Conservation (phyloP, 176 grass and related monocot genomes). For the Cymbopogon citratus region DNA sequence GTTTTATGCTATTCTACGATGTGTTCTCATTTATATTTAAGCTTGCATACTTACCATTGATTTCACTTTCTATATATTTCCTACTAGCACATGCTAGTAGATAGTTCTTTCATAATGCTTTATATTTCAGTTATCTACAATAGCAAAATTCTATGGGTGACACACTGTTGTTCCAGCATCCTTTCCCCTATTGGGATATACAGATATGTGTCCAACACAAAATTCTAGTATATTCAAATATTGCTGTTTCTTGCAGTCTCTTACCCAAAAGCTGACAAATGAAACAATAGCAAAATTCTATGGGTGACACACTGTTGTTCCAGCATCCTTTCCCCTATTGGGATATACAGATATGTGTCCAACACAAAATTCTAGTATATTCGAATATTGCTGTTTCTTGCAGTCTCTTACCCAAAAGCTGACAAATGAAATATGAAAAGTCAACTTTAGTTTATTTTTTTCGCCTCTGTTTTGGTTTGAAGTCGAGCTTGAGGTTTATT, state of each 20-base stretch:
- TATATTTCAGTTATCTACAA: neutral
- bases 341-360: neutral
- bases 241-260: neutral
- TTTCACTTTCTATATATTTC: neutral
- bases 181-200: neutral
- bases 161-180: neutral
- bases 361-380: neutral
- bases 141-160: neutral
- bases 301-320: neutral
- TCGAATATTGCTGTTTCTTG: neutral
- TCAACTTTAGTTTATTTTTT: neutral
- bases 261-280: neutral
- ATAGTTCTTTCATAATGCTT: neutral
- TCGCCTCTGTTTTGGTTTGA: neutral
- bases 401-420: neutral
- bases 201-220: neutral
- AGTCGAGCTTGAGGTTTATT: neutral
- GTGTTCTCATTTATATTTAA: neutral
- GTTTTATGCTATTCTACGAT: neutral
- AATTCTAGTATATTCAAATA: neutral
- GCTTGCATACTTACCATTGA: neutral
- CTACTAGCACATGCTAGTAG: neutral
- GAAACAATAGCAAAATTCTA: neutral
- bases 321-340: neutral
- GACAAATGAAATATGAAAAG: neutral